phyloP scores from a whole-genome alignment of 1,284 basidiomycete species.

The Ceratobasidium sp. region DNA sequence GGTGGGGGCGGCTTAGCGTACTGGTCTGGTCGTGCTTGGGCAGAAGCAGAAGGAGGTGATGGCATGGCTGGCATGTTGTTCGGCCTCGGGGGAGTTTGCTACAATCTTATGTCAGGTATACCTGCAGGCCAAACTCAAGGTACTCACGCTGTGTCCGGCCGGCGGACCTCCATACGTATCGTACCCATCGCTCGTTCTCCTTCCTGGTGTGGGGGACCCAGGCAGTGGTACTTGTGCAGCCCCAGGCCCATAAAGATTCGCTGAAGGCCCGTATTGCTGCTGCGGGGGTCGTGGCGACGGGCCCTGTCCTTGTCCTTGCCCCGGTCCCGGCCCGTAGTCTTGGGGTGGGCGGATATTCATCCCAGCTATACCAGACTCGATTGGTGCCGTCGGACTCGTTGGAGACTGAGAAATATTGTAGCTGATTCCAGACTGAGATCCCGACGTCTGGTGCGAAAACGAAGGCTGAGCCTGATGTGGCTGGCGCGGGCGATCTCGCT shows the following conservation, averaged over 20 bases:
- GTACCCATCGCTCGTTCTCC: slow-evolving; percentile 45
- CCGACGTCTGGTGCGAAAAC: slow-evolving; percentile 50
- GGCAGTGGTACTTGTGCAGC: slow-evolving; percentile 46
- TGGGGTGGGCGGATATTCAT: slow-evolving; percentile 43
- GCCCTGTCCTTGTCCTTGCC: slow-evolving; percentile 1
- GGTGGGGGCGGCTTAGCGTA: slow-evolving; percentile 52
- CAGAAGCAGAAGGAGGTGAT: slow-evolving; percentile 52
- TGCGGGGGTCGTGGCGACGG: slow-evolving; percentile 48
- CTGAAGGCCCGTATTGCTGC: slow-evolving; percentile 41
- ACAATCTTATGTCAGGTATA: neutral
- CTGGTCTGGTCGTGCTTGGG: slow-evolving; percentile 51
- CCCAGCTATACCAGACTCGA: slow-evolving; percentile 44
- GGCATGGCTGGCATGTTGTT: slow-evolving; percentile 50
- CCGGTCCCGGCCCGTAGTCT: slow-evolving; percentile 49
- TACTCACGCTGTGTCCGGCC: slow-evolving; percentile 23
- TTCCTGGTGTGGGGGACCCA: slow-evolving; percentile 46
- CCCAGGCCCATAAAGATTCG: slow-evolving; percentile 46
- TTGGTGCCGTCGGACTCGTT: slow-evolving; percentile 45
- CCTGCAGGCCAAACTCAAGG: neutral
- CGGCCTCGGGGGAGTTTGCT: slow-evolving; percentile 52
- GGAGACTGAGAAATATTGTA: slow-evolving; percentile 44
- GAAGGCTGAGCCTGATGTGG: slow-evolving; percentile 50
- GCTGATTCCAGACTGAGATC: slow-evolving; percentile 46
- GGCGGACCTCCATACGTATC: slow-evolving; percentile 47
- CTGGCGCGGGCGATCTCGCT: slow-evolving; percentile 51